Evolutionary conservation across 768 basidiomycete species (phyloP).

Genomic region (Mrakia blollopis): DNA sequence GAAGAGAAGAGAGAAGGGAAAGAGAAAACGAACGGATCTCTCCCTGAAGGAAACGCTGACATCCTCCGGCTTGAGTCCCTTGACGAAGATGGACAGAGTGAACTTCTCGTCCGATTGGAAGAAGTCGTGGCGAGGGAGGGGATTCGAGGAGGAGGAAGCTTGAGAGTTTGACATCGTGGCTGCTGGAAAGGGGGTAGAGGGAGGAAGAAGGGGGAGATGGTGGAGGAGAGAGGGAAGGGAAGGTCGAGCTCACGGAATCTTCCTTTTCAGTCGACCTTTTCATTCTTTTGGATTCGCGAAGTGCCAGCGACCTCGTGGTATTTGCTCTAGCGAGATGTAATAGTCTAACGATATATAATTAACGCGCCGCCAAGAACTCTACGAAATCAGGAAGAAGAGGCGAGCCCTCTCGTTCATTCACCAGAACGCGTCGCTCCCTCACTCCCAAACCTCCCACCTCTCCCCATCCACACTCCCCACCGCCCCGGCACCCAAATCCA

Average conservation of each 20-base stretch:
- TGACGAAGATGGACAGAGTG: constrained; percentile 21
- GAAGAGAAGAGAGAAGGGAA: no score
- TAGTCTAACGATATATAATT: no score
- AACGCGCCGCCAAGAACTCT: no score
- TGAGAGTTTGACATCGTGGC: constrained; percentile 10
- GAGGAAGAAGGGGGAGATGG: no score
- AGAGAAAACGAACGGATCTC: constrained; percentile 12
- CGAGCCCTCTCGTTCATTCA: no score
- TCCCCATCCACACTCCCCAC: constrained; percentile 4
- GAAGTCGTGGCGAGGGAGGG: constrained; percentile 28
- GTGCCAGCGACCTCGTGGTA: no score
- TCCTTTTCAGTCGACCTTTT: no score
- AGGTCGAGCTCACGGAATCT: constrained; percentile 9
- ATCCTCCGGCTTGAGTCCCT: constrained; percentile 21
- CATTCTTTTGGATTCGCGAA: no score
- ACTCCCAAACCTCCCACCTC: constrained; percentile 10
- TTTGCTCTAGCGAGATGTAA: no score
- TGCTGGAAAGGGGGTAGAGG: not conserved
- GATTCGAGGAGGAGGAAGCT: not conserved
- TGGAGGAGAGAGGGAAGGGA: not conserved
- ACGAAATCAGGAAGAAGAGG: no score
- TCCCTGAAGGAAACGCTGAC: constrained; percentile 25
- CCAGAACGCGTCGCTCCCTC: not conserved
- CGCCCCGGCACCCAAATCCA: not conserved
- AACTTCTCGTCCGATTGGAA: constrained; percentile 31